Base-by-base conservation (phyloP, 2,329 filamentous ascomycete species). In the Arthroderma sp. region DNA sequence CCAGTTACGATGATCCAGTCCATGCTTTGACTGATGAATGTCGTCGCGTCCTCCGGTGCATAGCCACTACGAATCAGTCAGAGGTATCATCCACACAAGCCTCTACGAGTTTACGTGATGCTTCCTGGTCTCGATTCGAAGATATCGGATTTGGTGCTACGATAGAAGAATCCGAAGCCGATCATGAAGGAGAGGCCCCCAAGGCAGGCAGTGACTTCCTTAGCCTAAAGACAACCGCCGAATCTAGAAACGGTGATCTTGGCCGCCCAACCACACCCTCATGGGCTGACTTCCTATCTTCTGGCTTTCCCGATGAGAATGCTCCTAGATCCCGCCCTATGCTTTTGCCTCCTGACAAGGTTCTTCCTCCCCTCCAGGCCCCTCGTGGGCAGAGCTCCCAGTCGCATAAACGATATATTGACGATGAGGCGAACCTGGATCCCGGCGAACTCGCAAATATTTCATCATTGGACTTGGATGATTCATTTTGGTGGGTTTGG, bases 401-500 rank as follows among this genome's bases (percentile, higher is more conserved):
- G 61, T 94, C 86, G 0, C 85, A 94, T 59, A 74, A 73, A 45
- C 79, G 82, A 37, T 75, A 79, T 47, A 68, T 85, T n/a, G 80
- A 87, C 52, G 73, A 73, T 9, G 78, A 84, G 44, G 65, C 66
- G 27, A 71, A 77, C 36, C 70, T 95, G 0, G 87, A 95, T 52
- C 91, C 89, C 0, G 91, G 87, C 42, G 91, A 98, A 70, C 73
- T 98, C 46, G 91, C 91, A 29, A 96, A 87, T 59, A 94, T 98
- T 57, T 83, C 77, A 27, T 75, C 75, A 33, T 77, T 96, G 46
- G 81, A 91, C 50, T 72, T 98, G 4, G 91, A 98, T 55, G 89
- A 96, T 61, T 83, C 87, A 1, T 98, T 98, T 63, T 98, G 91
- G 91, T 96, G 91, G 89, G 91, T 96, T 3, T 98, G 91, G 91